A percentile compares a stretch with the other conserved stretches of the same genome.
Evolutionary conservation across 75 land plant species (phyloP).

Genomic region (Picea sitchensis): DNA sequence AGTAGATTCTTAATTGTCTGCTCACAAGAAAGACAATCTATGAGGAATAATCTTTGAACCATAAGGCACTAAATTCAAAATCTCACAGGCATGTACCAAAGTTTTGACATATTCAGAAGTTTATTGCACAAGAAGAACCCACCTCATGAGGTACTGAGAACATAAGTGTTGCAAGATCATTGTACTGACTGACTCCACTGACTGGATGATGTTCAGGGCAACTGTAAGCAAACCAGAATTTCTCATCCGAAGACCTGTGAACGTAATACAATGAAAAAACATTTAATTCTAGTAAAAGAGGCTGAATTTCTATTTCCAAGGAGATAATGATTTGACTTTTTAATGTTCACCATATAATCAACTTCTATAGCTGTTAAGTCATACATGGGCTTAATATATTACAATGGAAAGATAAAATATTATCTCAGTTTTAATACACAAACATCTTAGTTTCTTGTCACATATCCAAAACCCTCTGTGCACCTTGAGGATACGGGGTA

Average conservation of each 20-base stretch:
- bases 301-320: neutral
- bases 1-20: slow-evolving; percentile 39
- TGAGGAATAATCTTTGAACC: neutral
- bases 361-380: too few relatives aligned
- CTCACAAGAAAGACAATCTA: slow-evolving; percentile 2
- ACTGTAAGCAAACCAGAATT: slow-evolving; percentile 36
- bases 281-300: neutral
- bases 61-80: slow-evolving; percentile 3
- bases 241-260: slow-evolving; percentile 8
- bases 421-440: too few relatives aligned
- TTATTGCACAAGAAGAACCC: slow-evolving; percentile 18
- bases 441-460: too few relatives aligned
- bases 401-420: too few relatives aligned
- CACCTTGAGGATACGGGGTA: too few relatives aligned
- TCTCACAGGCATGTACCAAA: neutral
- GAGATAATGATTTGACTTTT: too few relatives aligned
- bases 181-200: slow-evolving; percentile 19
- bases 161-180: slow-evolving; percentile 40
- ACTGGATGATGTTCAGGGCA: slow-evolving; percentile 21
- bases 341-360: too few relatives aligned
- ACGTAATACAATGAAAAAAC: neutral
- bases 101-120: neutral
- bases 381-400: too few relatives aligned
- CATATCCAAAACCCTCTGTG: too few relatives aligned
- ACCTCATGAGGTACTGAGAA: slow-evolving; percentile 43